Percentiles rank a stretch among this genome's conserved stretches.
phyloP scores from a whole-genome alignment of 1,284 basidiomycete species.

The Moniliella sp. region DNA sequence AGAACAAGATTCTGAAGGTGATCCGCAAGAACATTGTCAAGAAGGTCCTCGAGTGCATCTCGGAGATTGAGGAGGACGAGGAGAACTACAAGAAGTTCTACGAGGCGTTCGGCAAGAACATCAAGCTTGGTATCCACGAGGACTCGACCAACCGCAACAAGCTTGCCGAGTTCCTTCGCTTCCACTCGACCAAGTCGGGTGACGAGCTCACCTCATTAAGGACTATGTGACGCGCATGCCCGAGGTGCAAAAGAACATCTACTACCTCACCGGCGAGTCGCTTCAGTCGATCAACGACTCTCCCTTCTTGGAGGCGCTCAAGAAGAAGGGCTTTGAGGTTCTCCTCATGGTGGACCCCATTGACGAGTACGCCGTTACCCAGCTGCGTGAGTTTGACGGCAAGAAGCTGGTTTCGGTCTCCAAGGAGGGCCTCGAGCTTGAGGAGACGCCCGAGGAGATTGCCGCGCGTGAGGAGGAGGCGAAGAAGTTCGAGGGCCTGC shows the following conservation, averaged over 20 bases:
- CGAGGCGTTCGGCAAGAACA: constrained; percentile 46
- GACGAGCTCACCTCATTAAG: constrained; percentile 88
- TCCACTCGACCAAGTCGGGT: constrained; percentile 81
- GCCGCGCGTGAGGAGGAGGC: constrained; percentile 84
- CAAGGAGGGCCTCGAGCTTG: constrained; percentile 96
- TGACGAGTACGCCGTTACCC: constrained; percentile 45
- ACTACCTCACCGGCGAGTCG: constrained; percentile 84
- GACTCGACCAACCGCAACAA: constrained; percentile 96
- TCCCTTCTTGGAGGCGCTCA: constrained; percentile 95
- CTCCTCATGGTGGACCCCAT: constrained; percentile 75
- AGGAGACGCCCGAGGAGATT: too few species aligned
- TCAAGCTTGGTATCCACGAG: constrained; percentile 84
- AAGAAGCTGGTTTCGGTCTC: constrained; percentile 95
- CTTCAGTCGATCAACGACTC: constrained; percentile 76
- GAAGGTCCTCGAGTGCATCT: too few species aligned
- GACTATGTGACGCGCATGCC: constrained; percentile 99
- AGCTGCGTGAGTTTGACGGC: constrained; percentile 96
- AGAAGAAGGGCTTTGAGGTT: constrained; percentile 99
- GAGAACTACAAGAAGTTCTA: constrained; percentile 97
- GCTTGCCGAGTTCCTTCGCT: constrained; percentile 96
- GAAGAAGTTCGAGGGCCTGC: constrained; percentile 65
- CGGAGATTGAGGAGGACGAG: too few species aligned
- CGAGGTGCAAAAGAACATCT: constrained; percentile 96
- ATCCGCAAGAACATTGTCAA: constrained; percentile 72
- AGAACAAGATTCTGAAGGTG: constrained; percentile 99